Base-by-base conservation (phyloP, 768 basidiomycete species). In the Chlorophyllum brunneum region DNA sequence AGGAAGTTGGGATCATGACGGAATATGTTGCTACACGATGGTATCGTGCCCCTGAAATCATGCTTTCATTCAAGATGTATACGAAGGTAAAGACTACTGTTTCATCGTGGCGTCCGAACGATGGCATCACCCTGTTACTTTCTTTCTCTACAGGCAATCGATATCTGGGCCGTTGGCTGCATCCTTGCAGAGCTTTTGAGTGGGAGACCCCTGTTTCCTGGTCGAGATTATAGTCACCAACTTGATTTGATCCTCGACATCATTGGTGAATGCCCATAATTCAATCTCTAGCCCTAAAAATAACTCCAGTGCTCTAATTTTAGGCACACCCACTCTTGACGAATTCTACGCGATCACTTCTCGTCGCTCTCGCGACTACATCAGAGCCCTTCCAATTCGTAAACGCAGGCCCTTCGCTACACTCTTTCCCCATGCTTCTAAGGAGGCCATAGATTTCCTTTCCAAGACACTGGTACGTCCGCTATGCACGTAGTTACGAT, bases 1-100 rank as follows among this genome's bases (percentile, higher is more conserved):
- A 83, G 65, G 85, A 86, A 60, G 72, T 75, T 20, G 84, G 85
- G 2, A 63, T 85, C 54, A 85, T 86, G 85, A 86, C 85, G 20
- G 86, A 88, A 70, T 92, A 91, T 61, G 92, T 95, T 48, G 92
- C 92, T 2, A 95, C 93, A 47, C 72, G 92, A 48, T 95, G 91
- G 92, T 95, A 94, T 65, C 82, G 91, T 42, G 92, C 93, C 0
- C 92, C 92, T 0, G 93, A 95, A 67, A 92, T 95, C 64, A 95
- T 95, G 92, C 75, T 94, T 46, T 90, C 87, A 2, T 94, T 93
- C 81, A 91, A 92, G 72, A 87, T 87, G 83, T 86, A 87, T 64
- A 85, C 84, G 51, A 85, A 85, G 74, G 85, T 82, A 34, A 56
- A 22, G 7, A 29, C 42, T 30, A 29, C 29, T 22, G 50, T 51